Evolutionary conservation across 345 rosid genomes (phyloP), one percentile per base, ranked within the genome.

Genomic region (Lumnitzera racemosa): DNA sequence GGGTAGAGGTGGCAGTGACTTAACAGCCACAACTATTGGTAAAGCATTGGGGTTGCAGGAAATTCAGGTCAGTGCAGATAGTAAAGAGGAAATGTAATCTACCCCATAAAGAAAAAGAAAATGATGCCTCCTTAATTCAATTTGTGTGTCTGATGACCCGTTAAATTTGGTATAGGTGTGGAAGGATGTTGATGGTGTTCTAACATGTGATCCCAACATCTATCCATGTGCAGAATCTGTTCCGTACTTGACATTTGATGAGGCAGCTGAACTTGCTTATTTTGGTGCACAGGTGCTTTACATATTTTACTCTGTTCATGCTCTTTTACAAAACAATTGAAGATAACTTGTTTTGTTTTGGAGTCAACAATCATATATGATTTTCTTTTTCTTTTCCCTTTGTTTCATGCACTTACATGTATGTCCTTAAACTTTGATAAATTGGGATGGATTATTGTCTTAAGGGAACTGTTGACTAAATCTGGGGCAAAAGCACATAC

Each of bases 111-210:
- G 36, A 29, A 36, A 36, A 36, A 36, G 43, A 36, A 36, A 36
- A 36, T 7, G 43, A 36, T 36, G 43, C 43, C 43, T 36, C 1
- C 10, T 36, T 2, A 7, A 36, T 36, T 36, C 10, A 36, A 36
- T 36, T 36, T 36, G 9, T 36, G 43, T 36, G 43, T 0, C 7
- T 36, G 43, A 36, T 36, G 43, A 36, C 31, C 53, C 53, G 5
- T 62, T 75, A 51, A 41, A 31, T 47, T 52, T 52, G 43, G 63
- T 61, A 25, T 75, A 94, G 99, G 99, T 94, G 74, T 94, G 99
- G 99, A 94, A 94, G 77, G 99, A 94, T 78, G 99, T 94, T 58
- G 99, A 94, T 70, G 99, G 99, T 69, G 99, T 90, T 73, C 74
- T 94, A 73, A 94, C 99, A 51, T 94, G 99, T 56, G 99, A 94